Base-by-base conservation (phyloP, 768 basidiomycete species). In the Amanita jacksonii region DNA sequence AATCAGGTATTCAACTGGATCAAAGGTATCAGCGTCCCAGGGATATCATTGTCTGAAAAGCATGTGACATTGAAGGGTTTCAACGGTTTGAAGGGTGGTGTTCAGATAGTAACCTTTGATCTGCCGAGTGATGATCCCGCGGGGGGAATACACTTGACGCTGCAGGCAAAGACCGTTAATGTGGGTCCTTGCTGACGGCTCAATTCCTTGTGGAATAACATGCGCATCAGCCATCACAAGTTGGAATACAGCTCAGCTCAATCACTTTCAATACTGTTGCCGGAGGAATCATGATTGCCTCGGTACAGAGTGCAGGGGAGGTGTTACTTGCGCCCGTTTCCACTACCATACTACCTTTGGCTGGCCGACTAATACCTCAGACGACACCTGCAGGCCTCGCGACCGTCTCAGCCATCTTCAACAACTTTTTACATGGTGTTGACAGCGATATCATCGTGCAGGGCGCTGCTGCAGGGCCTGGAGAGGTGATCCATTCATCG, bases 111-210 rank as follows among this genome's bases (percentile, higher is more conserved):
- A 19, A 70, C 74, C 2, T 86, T 86, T 51, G 80, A 85, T 59
- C 59, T 86, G 19, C 83, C 84, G 0, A 64, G 68, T 8, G 69
- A 86, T 52, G 83, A 85, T 51, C 81, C 81, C 1, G 72, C 70
- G 8, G 84, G 83, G 15, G 82, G 84, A 9, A 78, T 86, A 42
- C 74, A 74, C 53, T 63, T 86, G 31, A 82, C 77, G 3, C 62
- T 86, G 13, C 63, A 81, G 42, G 74, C 82, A 0, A 70, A 67
- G 8, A 63, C 77, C 2, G 60, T 67, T 1, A 86, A 85, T 51
- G 79, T 81, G 47, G 51, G 74, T 54, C n/a, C 22, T 38, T 10
- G 38, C 31, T 20, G 5, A 23, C 34, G n/a, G 9, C 19, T 16
- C 23, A 20, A 5, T 27, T 16, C 22, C 28, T 36, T 37, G n/a